Base-by-base conservation (phyloP, 1,284 basidiomycete species). In the Trichosporon sp. region DNA sequence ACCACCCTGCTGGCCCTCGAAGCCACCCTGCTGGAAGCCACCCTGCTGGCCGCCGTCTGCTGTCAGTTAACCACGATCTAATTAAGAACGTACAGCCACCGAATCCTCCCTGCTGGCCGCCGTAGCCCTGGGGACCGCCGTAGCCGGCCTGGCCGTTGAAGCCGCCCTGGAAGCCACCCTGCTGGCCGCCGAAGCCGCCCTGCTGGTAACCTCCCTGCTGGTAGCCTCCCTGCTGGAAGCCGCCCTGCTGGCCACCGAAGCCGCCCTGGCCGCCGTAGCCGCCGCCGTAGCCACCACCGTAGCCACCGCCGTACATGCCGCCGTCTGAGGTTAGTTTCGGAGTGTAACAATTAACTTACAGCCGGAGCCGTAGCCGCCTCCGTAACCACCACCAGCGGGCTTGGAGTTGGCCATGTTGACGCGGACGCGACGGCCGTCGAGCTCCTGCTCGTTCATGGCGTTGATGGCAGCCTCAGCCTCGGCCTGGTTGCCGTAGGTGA, bases 341-440 rank as follows among this genome's bases (percentile, higher is more conserved):
- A 14, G 16, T 0, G 14, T 54, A 54, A 31, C 31, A 26, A 26
- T 19, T 11, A 65, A 78, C 78, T 66, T 66, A 81, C 80, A 82
- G 71, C 81, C 82, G 61, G 78, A 80, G 73, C 76, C 72, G 80
- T 82, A 83, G 70, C 81, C 81, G 75, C 80, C 80, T 69, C 82
- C 79, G 70, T 76, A 76, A 68, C 86, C 86, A 68, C 87, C 86
- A 51, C 88, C 87, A 19, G 87, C 88, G 72, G 88, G 87, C 77
- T 92, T 90, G 70, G 93, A 91, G 84, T 97, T 98, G 76, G 96
- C 96, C 76, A 97, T 87, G 87, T 98, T 98, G 74, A 98, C 95
- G 71, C 86, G 85, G 82, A 98, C 91, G 78, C 92, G 89, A 78
- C 96, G 90, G 73, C 95, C 94, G 84, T 98, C 96, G 78, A 98